Conservation (phyloP, 257 asterid species). For the Lycium ferocissimum region DNA sequence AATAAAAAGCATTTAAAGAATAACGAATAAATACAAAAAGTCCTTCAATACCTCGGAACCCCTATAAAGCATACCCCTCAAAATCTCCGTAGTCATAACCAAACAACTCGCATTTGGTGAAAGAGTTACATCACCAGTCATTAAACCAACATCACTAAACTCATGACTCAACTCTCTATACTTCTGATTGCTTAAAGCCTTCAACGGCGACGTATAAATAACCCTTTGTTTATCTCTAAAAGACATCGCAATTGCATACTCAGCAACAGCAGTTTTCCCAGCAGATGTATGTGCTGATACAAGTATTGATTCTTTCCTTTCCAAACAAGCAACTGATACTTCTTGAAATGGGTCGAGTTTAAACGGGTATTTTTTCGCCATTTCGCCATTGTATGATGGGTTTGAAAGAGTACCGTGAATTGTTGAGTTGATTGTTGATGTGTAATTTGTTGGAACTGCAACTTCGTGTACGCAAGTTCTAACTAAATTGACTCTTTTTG, state of each 20-base stretch:
- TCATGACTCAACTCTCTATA: slow-evolving; percentile 93
- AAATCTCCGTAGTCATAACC: slow-evolving; percentile 98
- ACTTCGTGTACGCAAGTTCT: slow-evolving; percentile 95
- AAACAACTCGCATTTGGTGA: slow-evolving; percentile 96
- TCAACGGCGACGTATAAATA: slow-evolving; percentile 88
- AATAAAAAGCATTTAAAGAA: too few species aligned
- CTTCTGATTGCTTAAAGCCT: slow-evolving; percentile 95
- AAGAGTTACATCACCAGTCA: slow-evolving; percentile 95
- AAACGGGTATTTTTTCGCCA: slow-evolving; percentile 79
- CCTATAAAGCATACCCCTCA: slow-evolving; percentile 93
- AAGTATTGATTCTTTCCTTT: slow-evolving; percentile 83
- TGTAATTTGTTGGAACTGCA: slow-evolving; percentile 79
- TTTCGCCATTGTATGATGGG: slow-evolving; percentile 69
- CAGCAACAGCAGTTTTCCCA: slow-evolving; percentile 98
- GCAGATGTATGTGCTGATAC: slow-evolving; percentile 99
- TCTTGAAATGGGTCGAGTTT: slow-evolving; percentile 93
- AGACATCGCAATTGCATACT: slow-evolving; percentile 95
- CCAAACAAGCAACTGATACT: slow-evolving; percentile 86
- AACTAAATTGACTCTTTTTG: slow-evolving; percentile 60
- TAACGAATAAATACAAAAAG: neutral
- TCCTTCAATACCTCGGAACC: slow-evolving; percentile 98
- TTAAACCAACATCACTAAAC: slow-evolving; percentile 91
- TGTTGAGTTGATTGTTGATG: slow-evolving; percentile 59
- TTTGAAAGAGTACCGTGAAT: slow-evolving; percentile 79
- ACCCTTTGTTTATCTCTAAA: slow-evolving; percentile 93